Evolutionary conservation across 768 basidiomycete genomes (phyloP).

Genomic region (Lentinula boryana): DNA sequence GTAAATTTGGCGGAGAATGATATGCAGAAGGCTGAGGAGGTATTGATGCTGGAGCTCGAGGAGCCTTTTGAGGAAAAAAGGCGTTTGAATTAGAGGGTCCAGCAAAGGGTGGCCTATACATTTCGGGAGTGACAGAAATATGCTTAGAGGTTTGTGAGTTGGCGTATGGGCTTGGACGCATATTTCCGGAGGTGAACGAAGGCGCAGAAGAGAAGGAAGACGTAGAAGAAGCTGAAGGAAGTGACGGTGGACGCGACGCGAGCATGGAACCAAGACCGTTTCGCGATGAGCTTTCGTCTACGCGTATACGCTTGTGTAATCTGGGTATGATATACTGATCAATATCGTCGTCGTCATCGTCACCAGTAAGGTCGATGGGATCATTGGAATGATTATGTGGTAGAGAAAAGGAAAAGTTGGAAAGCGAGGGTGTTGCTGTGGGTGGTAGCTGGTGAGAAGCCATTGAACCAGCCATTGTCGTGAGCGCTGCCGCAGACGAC

Average conservation of each 20-base stretch:
- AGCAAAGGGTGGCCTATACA: slow-evolving; percentile 49
- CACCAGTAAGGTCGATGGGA: slow-evolving; percentile 67
- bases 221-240: slow-evolving; percentile 12
- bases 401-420: slow-evolving; percentile 29
- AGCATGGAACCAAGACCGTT: slow-evolving; percentile 7
- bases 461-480: slow-evolving; percentile 10
- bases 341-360: slow-evolving; percentile 41
- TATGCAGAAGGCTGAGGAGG: slow-evolving; percentile 19
- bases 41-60: slow-evolving; percentile 10
- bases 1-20: slow-evolving; percentile 19
- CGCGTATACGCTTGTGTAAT: slow-evolving; percentile 37
- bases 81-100: slow-evolving; percentile 33
- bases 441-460: slow-evolving; percentile 17
- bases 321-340: slow-evolving; percentile 26
- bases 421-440: slow-evolving; percentile 24
- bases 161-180: slow-evolving; percentile 12
- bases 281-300: slow-evolving; percentile 18
- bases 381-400: slow-evolving; percentile 33
- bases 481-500: slow-evolving; percentile 10
- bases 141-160: not conserved
- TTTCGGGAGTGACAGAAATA: slow-evolving; percentile 6
- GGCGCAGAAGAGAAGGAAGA: slow-evolving; percentile 17
- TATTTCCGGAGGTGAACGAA: not conserved
- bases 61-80: slow-evolving; percentile 20
- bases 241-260: slow-evolving; percentile 14